Base-by-base conservation (phyloP, 1,284 basidiomycete genomes). In the Rhizoctonia solani region DNA sequence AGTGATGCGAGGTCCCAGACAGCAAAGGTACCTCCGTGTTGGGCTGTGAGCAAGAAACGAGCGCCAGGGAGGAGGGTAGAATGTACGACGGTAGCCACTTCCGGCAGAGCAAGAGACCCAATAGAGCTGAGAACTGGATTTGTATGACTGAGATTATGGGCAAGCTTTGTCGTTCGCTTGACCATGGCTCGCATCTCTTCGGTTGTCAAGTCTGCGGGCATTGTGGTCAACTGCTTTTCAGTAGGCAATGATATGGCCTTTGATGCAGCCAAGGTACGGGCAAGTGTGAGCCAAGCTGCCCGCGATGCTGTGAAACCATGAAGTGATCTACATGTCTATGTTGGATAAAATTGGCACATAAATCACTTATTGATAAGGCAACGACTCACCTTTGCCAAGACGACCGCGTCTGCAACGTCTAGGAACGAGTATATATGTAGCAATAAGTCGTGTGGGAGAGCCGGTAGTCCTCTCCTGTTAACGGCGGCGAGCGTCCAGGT, bases 21-120 rank as follows among this genome's bases (percentile, higher is more conserved):
- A 5, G 59, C 59, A 63, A 63, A 63, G 13, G 59, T 63, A 11
- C 59, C 59, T 14, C 59, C 59, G 16, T 63, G 59, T 19, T 63
- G 59, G 8, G 39, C 59, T 14, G 59, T 63, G 16, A 63, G 59
- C 5, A 63, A 25, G 59, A 63, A 63, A 25, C 59, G 44, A 30
- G 59, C 59, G 11, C 59, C 59, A 3, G 59, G 59, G 6, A 63
- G 49, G 34, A 63, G 59, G 4, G 59, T 39, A 19, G 59, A 34
- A 21, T 63, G 59, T 4, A 63, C 59, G 25, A 63, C 27, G 37
- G 59, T 63, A 2, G n/a, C 30, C 8, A 21, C 34, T 42, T 53
- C 59, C 1, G 59, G 59, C 13, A 63, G 37, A 2, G 59, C 59
- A 21, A 63, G 49, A 3, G 59, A 23, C 1, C 41, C 23, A 1